Percentiles rank a stretch among this genome's conserved stretches.
Evolutionary conservation across 2,329 filamentous ascomycete species (phyloP).

Genomic region (Waltergamsia citrina): DNA sequence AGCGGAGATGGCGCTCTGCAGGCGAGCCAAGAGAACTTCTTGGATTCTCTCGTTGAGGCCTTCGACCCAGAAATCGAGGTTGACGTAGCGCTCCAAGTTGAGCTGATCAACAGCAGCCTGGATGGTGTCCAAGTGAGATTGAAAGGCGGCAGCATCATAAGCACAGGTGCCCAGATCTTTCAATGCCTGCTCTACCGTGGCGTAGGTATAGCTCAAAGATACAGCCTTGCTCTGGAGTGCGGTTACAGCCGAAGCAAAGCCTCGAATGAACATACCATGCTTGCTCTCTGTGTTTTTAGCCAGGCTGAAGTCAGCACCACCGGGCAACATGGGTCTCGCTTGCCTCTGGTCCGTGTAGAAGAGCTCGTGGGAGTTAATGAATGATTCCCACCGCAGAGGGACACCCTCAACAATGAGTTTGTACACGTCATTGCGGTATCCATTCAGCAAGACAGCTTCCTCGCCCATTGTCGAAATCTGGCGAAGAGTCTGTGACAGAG

Average conservation of each 20-base stretch:
- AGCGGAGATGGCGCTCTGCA: slow-evolving; percentile 73
- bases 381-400: slow-evolving; percentile 91
- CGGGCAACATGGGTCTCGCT: slow-evolving; percentile 32
- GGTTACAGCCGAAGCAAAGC: slow-evolving; percentile 81
- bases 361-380: slow-evolving; percentile 92
- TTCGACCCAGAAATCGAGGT: slow-evolving; percentile 82
- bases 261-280: slow-evolving; percentile 92
- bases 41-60: slow-evolving; percentile 83
- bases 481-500: slow-evolving; percentile 78
- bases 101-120: slow-evolving; percentile 93
- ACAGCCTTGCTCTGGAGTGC: slow-evolving; percentile 81
- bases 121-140: slow-evolving; percentile 70
- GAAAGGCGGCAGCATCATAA: slow-evolving; percentile 74
- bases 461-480: slow-evolving; percentile 79
- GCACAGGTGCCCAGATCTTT: slow-evolving; percentile 75
- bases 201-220: slow-evolving; percentile 68
- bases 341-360: slow-evolving; percentile 46
- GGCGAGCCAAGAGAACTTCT: slow-evolving; percentile 64
- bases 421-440: slow-evolving; percentile 88
- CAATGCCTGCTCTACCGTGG: slow-evolving; percentile 72
- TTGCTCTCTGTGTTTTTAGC: slow-evolving; percentile 67
- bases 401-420: slow-evolving; percentile 76
- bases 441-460: slow-evolving; percentile 78
- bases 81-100: slow-evolving; percentile 92
- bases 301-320: slow-evolving; percentile 28